Conservation (phyloP, 164 flowering plant genomes). For the Tinospora cordifolia region DNA sequence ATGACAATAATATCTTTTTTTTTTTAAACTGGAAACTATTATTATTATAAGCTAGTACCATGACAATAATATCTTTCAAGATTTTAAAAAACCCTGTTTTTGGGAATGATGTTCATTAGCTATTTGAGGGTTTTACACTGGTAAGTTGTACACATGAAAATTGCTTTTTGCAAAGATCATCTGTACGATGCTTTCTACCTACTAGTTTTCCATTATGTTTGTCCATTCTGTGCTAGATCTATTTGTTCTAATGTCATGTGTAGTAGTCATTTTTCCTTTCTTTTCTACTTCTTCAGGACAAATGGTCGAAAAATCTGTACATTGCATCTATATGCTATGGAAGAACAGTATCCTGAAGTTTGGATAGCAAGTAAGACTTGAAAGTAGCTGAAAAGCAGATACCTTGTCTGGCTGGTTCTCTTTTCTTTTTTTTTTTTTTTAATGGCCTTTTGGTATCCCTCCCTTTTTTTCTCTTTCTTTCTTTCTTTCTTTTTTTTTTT, state of each 20-base stretch:
- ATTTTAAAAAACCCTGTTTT: not conserved
- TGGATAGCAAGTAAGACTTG: not conserved
- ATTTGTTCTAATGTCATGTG: not conserved
- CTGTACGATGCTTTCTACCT: not conserved
- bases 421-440: not conserved
- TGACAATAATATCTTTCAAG: not conserved
- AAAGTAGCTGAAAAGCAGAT: not conserved
- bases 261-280: not conserved
- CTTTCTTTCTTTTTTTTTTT: not conserved
- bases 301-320: constrained; percentile 47
- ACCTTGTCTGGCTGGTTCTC: not conserved
- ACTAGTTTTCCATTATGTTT: not conserved
- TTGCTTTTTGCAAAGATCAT: not conserved
- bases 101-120: not conserved
- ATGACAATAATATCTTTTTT: not conserved
- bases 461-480: not conserved
- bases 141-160: not conserved
- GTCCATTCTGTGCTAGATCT: not conserved
- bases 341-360: constrained; percentile 40
- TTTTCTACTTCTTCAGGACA: constrained; percentile 34
- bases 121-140: not conserved
- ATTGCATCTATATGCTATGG: constrained; percentile 46
- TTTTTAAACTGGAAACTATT: no score
- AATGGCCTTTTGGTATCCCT: constrained; percentile 2
- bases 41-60: no score